A percentile compares a stretch with the other conserved stretches of the same genome.
Evolutionary conservation across 306 rosid species (phyloP).

Genomic region (Carpinus fangiana): DNA sequence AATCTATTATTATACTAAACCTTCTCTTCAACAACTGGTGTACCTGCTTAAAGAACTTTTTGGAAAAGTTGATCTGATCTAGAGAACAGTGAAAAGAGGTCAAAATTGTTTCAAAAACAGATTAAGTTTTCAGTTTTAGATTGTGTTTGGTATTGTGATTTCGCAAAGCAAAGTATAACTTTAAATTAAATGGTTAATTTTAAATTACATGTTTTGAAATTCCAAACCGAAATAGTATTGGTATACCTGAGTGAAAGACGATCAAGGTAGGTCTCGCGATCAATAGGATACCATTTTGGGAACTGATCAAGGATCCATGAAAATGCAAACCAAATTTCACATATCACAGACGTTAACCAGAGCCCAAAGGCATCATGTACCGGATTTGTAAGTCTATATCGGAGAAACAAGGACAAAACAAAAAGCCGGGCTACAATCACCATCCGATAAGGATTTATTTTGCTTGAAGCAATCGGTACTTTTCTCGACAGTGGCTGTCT

Average conservation of each 20-base stretch:
- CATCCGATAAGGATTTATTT: slow-evolving; percentile 96
- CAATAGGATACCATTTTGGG: slow-evolving; percentile 94
- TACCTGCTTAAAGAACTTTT: not conserved
- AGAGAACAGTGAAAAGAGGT: no score
- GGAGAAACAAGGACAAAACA: slow-evolving; percentile 66
- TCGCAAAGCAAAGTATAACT: no score
- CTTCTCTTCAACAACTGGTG: no score
- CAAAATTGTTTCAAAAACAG: no score
- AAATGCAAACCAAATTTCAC: slow-evolving; percentile 93
- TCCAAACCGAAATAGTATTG: not conserved
- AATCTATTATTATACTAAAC: no score
- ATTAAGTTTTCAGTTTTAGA: no score
- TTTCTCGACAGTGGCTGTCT: slow-evolving; percentile 94
- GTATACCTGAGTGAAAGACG: slow-evolving; percentile 75
- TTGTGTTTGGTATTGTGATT: no score
- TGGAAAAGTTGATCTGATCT: not conserved
- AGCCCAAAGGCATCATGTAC: slow-evolving; percentile 83
- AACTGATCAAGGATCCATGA: slow-evolving; percentile 99
- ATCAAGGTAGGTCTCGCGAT: slow-evolving; percentile 89
- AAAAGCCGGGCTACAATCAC: slow-evolving; percentile 81
- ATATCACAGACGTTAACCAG: slow-evolving; percentile 85
- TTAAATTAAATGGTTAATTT: no score
- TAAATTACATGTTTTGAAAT: no score
- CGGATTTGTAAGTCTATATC: slow-evolving; percentile 76
- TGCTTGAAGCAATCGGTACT: slow-evolving; percentile 91